Evolutionary conservation across 495 filamentous ascomycete genomes (phyloP).

Genomic region (Aspergillus kassunensis): DNA sequence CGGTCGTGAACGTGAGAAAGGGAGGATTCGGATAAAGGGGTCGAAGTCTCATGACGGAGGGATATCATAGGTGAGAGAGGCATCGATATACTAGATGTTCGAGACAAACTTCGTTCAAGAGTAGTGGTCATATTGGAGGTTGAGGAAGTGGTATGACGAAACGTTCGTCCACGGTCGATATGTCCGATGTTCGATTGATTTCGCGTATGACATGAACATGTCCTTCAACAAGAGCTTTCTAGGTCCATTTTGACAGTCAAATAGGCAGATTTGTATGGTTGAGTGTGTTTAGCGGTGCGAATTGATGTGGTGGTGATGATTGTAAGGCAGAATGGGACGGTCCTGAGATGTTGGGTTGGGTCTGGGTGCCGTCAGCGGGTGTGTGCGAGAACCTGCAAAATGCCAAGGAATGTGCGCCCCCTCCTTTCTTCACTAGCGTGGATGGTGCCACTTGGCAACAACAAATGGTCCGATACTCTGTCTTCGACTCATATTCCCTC

Average conservation of each 20-base stretch:
- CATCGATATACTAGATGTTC: slow-evolving; percentile 38
- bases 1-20: slow-evolving; percentile 36
- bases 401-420: slow-evolving; percentile 5
- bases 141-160: not conserved
- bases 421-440: slow-evolving; percentile 11
- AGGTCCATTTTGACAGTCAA: slow-evolving; percentile 21
- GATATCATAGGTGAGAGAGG: slow-evolving; percentile 39
- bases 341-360: no score
- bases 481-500: not conserved
- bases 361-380: no score
- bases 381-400: slow-evolving; percentile 1
- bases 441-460: slow-evolving; percentile 10
- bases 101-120: slow-evolving; percentile 40
- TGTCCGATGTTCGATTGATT: not conserved
- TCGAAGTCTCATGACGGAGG: slow-evolving; percentile 31
- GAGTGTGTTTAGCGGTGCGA: not conserved
- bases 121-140: slow-evolving; percentile 34
- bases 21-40: slow-evolving; percentile 33
- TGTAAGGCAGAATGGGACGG: slow-evolving; percentile 10
- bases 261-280: slow-evolving; percentile 5
- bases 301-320: slow-evolving; percentile 5
- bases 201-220: not conserved
- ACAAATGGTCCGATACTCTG: slow-evolving; percentile 1
- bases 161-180: not conserved
- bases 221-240: slow-evolving; percentile 3